phyloP scores from a whole-genome alignment of 495 filamentous ascomycete species.

The Melanomma pulvis-pyrius region DNA sequence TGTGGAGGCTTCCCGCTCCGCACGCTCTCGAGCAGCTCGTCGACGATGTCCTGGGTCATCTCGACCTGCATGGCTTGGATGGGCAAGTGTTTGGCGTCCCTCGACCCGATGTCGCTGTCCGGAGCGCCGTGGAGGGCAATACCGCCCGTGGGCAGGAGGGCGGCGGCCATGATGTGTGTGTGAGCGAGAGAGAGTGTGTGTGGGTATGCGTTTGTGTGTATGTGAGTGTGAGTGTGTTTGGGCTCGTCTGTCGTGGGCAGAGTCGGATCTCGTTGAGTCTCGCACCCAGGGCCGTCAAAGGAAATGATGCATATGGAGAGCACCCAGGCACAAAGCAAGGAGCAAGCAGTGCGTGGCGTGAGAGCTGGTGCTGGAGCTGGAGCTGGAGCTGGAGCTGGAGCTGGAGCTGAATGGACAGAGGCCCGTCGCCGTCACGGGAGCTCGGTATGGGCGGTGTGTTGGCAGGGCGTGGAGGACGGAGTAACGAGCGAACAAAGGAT shows the following conservation, averaged over 20 bases:
- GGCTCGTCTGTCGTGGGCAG: not conserved
- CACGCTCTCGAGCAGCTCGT: constrained; percentile 38
- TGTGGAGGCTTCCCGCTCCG: constrained; percentile 38
- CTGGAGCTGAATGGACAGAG: not conserved
- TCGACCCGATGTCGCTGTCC: constrained; percentile 35
- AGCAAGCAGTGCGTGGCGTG: constrained; percentile 8
- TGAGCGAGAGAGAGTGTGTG: constrained; percentile 14
- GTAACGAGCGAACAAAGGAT: constrained; percentile 33
- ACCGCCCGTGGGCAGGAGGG: constrained; percentile 18
- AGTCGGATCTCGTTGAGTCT: constrained; percentile 25
- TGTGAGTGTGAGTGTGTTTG: constrained; percentile 15
- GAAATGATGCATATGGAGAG: constrained; percentile 38
- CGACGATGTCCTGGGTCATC: constrained; percentile 38
- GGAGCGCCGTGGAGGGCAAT: constrained; percentile 39
- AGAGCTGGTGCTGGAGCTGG: not conserved
- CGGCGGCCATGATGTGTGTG: constrained; percentile 24
- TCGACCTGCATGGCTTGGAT: constrained; percentile 42
- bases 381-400: not conserved
- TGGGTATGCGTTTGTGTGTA: not conserved
- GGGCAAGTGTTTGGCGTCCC: constrained; percentile 26
- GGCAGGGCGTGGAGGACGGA: constrained; percentile 27
- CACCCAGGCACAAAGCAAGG: constrained; percentile 32
- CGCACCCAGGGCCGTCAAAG: constrained; percentile 30
- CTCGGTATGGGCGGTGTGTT: constrained; percentile 16
- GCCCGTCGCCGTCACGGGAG: constrained; percentile 14